Evolutionary conservation across 1,284 basidiomycete genomes (phyloP), one percentile per base, ranked within the genome.

Genomic region (Volvariella volvacea): DNA sequence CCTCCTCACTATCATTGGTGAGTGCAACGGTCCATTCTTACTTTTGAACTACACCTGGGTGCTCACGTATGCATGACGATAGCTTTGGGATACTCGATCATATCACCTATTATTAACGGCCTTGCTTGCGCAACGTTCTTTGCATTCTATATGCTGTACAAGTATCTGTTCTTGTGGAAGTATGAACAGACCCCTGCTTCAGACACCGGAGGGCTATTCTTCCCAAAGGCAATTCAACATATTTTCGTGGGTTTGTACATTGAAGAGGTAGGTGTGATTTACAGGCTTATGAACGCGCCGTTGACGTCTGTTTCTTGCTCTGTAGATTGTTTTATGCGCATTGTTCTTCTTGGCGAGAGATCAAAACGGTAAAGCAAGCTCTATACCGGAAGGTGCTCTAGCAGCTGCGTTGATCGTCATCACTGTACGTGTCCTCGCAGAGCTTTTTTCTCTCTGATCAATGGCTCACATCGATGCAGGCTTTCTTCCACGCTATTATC

Each of bases 141-240:
- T 62, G 64, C 88, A 34, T 89, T 92, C 63, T 96, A 88, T 65
- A 67, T 81, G 49, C 66, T 92, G 28, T 94, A 88, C 74, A 97
- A 96, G 66, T 95, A 92, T 58, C 74, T 89, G 20, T 93, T 90
- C 74, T 68, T 88, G 39, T 93, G 83, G 74, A 74, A 78, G 56
- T 80, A 85, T 58, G 86, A 92, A 51, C 84, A 88, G 58, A 80
- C 83, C 12, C 65, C 77, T 0, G 67, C 75, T 2, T 70, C 67
- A 42, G 95, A 99, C 53, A 98, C 95, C 0, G 94, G 92, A 21
- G 95, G 95, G 0, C 64, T 90, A 41, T 98, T 98, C 74, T 98
- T 95, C 74, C 93, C 93, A 38, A 91, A 87, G 64, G 95, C 96
- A 1, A 81, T 99, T 37, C 80, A 87, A 44, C 94, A 97, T 57